Conservation (phyloP, 2,329 filamentous ascomycete genomes). For the Leptographium galeiforme region DNA sequence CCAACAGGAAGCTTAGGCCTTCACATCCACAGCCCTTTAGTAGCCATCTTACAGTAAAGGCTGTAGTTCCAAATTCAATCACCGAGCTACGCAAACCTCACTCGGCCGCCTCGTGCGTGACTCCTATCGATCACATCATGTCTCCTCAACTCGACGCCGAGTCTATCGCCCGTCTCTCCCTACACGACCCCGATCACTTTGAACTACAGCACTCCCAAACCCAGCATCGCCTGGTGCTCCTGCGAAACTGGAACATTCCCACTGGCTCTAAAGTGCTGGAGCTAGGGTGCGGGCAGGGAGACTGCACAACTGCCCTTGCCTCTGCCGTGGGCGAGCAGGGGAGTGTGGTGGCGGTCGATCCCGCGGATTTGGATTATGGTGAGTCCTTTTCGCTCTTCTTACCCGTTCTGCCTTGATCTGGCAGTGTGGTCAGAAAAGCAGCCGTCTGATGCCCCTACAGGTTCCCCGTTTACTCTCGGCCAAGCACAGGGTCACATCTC, state of each 20-base stretch:
- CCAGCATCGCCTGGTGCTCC: slow-evolving; percentile 21
- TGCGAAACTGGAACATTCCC: slow-evolving; percentile 21
- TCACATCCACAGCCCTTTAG: no score
- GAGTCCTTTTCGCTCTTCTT: background rate
- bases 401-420: background rate
- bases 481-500: slow-evolving; percentile 33
- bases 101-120: no score
- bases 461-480: slow-evolving; percentile 30
- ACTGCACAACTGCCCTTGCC: slow-evolving; percentile 40
- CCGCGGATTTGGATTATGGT: slow-evolving; percentile 34
- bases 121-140: background rate
- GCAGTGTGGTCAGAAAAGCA: background rate
- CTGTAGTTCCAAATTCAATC: no score
- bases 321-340: slow-evolving; percentile 29
- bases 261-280: slow-evolving; percentile 35
- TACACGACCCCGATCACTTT: slow-evolving; percentile 1
- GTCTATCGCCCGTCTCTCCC: background rate
- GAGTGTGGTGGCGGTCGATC: slow-evolving; percentile 37
- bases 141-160: slow-evolving; percentile 1
- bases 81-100: no score
- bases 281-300: slow-evolving; percentile 47
- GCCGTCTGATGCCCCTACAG: background rate
- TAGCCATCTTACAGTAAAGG: no score
- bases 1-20: no score
- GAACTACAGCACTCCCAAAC: slow-evolving; percentile 3